Base-by-base conservation (phyloP, 345 rosid genomes). In the Tarenaya hassleriana region DNA sequence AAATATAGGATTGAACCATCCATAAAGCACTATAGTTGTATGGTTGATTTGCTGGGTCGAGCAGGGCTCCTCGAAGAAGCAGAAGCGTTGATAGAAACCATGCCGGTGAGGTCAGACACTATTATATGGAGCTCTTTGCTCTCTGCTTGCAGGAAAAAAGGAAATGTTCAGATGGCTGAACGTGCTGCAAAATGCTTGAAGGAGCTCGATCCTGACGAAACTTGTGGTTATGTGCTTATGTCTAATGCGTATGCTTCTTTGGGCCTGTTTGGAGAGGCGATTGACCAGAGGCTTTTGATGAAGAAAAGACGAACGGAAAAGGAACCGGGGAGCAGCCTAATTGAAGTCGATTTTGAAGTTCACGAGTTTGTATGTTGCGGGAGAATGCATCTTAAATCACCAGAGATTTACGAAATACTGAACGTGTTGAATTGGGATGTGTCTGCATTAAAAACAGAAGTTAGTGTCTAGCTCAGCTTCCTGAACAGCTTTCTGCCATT, bases 361-460 rank as follows among this genome's bases (percentile, higher is more conserved):
- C 84, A 82, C 16, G 96, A 87, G 74, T 87, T 91, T 58, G 65
- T 84, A 19, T 75, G 95, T 7, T 74, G 77, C 15, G 95, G 98
- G 68, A 73, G 75, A 68, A 58, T 37, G 55, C 86, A 83, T 66
- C 82, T 74, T 46, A 69, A 57, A 49, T 72, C 79, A 29, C 31
- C 55, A 34, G 78, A 80, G 68, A 80, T 87, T 43, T 80, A 77
- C 67, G 40, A 53, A 17, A 48, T 75, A 34, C 62, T 82, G 55
- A 66, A 73, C 60, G 59, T 59, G 38, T 55, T 85, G 7, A 48
- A 45, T 41, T 53, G 47, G 55, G 50, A 64, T 42, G 31, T 37
- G 49, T 35, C 38, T 43, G n/a, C 42, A 4, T 10, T 29, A 27
- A 42, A 34, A 35, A 39, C 53, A 54, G 57, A 64, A 50, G 58